Evolutionary conservation across 2,329 filamentous ascomycete genomes (phyloP), one percentile per base, ranked within the genome.

Genomic region (Colletotrichum noveboracense): DNA sequence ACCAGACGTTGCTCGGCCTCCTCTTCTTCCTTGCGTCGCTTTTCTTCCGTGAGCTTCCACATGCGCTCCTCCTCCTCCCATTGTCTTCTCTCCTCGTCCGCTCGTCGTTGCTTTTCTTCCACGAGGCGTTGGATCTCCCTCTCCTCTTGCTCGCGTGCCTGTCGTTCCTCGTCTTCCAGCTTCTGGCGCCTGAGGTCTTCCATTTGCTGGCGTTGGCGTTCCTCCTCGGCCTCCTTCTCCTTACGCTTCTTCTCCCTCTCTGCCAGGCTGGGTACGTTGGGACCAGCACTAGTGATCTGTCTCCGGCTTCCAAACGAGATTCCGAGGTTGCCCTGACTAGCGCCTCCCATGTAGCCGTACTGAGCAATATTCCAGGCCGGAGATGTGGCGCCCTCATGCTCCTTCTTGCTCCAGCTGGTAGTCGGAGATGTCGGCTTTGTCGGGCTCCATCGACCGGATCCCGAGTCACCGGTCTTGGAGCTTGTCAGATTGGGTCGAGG

Each of bases 311-410:
- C 97, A 84, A 98, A 98, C 13, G 95, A 92, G 79, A 99, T 95
- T 21, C 97, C 97, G 77, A 98, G 92, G 80, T 98, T 98, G 5
- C 95, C 96, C 84, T 99, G 97, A 81, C 95, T 98, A 30, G 97
- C 97, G 65, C 97, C 97, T 74, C 97, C 97, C 94, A 98, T 97
- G 85, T 98, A 99, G 9, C 97, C 96, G 82, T 99, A 99, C 83
- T 99, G 97, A 73, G 96, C 94, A 79, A 98, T 98, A 83, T 98
- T 99, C 97, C 97, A 99, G 2, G 97, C 97, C 0, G 97, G 97
- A 30, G 93, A 90, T 3, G 96, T 98, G 60, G 89, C 90, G 18
- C 91, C 91, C 84, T 98, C 94, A 79, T 98, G 95, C 71, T 91
- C 90, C 84, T 91, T 95, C 83, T 92, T 97, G 84, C 95, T 98